These are phyloP conservation scores for Escovopsis weberi DNA, from an alignment of 2,329 filamentous ascomycete genomes.

Conservation along the genomic window DNA sequence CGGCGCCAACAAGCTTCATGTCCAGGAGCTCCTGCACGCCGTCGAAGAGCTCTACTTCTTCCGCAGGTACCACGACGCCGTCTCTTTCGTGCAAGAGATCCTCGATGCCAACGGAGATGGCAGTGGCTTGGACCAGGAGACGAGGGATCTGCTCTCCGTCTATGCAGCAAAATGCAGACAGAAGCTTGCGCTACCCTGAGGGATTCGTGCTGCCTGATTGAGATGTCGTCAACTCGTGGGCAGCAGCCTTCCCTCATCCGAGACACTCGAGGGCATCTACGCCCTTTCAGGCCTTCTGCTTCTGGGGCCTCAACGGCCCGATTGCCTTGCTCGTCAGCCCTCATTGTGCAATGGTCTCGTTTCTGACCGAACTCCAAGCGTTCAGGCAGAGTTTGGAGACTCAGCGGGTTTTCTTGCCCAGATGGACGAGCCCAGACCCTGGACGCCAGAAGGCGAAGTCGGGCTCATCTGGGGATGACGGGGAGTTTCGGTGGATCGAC, in stretches of 20 bases:
- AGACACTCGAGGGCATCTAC: too few relatives aligned
- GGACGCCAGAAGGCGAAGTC: background rate
- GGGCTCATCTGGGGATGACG: background rate
- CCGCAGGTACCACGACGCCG: slow-evolving; percentile 29
- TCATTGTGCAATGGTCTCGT: too few relatives aligned
- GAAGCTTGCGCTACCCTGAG: slow-evolving; percentile 10
- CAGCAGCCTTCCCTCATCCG: too few relatives aligned
- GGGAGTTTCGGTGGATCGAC: background rate
- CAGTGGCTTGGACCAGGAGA: slow-evolving; percentile 28
- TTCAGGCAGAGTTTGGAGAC: background rate
- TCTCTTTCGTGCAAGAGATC: slow-evolving; percentile 23
- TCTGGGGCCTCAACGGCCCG: too few relatives aligned
- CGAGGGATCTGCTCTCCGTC: slow-evolving; percentile 21
- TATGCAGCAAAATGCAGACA: slow-evolving; percentile 29
- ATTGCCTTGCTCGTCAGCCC: too few relatives aligned
- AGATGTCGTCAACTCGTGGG: too few relatives aligned
- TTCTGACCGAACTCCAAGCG: too few relatives aligned
- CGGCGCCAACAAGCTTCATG: slow-evolving; percentile 28
- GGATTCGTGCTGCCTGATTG: too few relatives aligned
- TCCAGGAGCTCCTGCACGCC: slow-evolving; percentile 38
- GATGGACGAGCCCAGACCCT: slow-evolving; percentile 8
- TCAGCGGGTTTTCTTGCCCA: slow-evolving; percentile 5
- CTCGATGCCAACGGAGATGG: slow-evolving; percentile 16
- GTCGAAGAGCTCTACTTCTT: slow-evolving; percentile 45
- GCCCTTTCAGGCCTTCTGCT: too few relatives aligned